phyloP scores from a whole-genome alignment of 108 stramenopile genomes.

The Cyclotella atomus region DNA sequence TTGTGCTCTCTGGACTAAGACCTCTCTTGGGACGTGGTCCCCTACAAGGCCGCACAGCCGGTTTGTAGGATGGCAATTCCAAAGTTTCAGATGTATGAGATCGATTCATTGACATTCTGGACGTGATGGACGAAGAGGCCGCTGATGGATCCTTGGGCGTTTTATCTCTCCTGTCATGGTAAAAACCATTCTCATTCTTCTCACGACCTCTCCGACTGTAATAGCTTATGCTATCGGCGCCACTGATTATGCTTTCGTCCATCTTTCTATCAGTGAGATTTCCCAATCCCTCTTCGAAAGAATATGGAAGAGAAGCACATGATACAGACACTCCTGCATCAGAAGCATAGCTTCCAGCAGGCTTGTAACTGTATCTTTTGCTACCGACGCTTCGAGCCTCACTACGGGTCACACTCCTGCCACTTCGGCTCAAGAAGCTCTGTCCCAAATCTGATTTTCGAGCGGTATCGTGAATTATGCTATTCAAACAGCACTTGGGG shows the following conservation, averaged over 20 bases:
- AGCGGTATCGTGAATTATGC: conserved; percentile 2
- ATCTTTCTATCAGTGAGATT: not conserved
- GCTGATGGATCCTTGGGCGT: not conserved
- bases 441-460: not conserved
- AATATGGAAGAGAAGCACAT: not conserved
- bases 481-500: conserved; percentile 9
- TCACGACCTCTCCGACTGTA: too few species aligned
- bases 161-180: too few species aligned
- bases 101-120: not conserved
- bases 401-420: not conserved
- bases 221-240: not conserved
- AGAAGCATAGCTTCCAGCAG: not conserved
- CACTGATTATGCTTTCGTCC: not conserved
- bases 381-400: not conserved
- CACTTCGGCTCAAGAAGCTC: not conserved
- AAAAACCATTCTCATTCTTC: too few species aligned
- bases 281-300: not conserved
- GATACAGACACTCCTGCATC: not conserved
- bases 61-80: not conserved
- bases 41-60: too few species aligned
- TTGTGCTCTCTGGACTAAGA: not conserved
- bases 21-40: not conserved
- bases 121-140: not conserved
- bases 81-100: not conserved
- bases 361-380: not conserved